Base-by-base conservation (phyloP, 139 green algal species). In the Haematococcus lacustris region DNA sequence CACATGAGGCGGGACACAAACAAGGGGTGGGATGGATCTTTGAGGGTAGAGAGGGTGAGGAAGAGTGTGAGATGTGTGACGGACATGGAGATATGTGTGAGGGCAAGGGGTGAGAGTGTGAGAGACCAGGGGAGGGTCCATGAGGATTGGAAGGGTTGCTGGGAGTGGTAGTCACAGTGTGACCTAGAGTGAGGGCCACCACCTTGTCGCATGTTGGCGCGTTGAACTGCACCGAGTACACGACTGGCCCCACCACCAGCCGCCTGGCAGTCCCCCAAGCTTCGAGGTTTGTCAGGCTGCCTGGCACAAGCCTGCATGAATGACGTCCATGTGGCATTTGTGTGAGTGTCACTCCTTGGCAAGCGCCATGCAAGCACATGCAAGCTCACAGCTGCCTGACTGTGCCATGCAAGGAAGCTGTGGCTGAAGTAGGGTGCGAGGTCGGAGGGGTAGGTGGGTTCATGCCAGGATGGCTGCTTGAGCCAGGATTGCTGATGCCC, bases 241-340 rank as follows among this genome's bases (percentile, higher is more conserved):
- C 43, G 9, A 80, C 38, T 1, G 51, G 47, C 0, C 82, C 88
- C 1, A 96, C 77, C 9, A 68, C 62, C 64, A 96, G 84, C 60
- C 91, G 51, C 7, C 70, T 41, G 26, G 75, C 89, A 9, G 71
- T n/a, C 64, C 70, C 66, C 90, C 90, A 95, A 21, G 90, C 90
- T 30, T 84, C 78, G 28, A 74, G 75, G 75, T 94, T 94, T 3
- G 66, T 78, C n/a, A n/a, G n/a, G n/a, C n/a, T n/a, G n/a, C n/a
- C n/a, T n/a, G n/a, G n/a, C n/a, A n/a, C n/a, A n/a, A n/a, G n/a
- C n/a, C n/a, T n/a, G n/a, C n/a, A n/a, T n/a, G n/a, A n/a, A n/a
- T n/a, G n/a, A n/a, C n/a, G n/a, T n/a, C n/a, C n/a, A n/a, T n/a
- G n/a, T n/a, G n/a, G n/a, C n/a, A n/a, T n/a, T n/a, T n/a, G n/a